A percentile compares a stretch with the other conserved stretches of the same genome.
phyloP scores from a whole-genome alignment of 352 stramenopile genomes.

The Globisporangium irregulare region DNA sequence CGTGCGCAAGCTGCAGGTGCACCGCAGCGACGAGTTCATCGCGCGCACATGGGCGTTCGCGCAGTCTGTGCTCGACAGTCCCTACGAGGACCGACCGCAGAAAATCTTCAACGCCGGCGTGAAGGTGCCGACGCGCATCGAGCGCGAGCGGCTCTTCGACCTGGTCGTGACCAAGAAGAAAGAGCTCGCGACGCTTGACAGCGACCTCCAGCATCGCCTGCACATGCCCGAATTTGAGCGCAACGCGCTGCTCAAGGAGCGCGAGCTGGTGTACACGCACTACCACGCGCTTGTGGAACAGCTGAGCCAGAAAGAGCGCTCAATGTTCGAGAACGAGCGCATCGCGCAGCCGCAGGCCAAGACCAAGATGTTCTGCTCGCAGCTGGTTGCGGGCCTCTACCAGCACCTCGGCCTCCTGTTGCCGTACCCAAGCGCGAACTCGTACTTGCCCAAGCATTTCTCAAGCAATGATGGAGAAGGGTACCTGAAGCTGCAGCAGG shows the following conservation, averaged over 20 bases:
- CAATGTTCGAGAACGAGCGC: constrained; percentile 80
- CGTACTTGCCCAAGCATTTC: constrained; percentile 88
- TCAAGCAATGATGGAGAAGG: constrained; percentile 41
- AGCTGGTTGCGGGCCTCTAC: constrained; percentile 76
- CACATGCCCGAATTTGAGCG: constrained; percentile 76
- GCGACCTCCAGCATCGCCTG: constrained; percentile 57
- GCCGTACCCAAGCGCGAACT: constrained; percentile 81
- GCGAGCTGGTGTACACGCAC: constrained; percentile 38
- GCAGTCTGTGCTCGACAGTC: constrained; percentile 50
- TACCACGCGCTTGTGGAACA: constrained; percentile 60
- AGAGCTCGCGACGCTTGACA: constrained; percentile 52
- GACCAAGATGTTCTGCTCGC: constrained; percentile 81
- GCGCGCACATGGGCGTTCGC: constrained; percentile 56
- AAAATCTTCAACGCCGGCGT: constrained; percentile 78
- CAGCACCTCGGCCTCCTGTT: constrained; percentile 76
- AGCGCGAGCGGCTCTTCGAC: constrained; percentile 75
- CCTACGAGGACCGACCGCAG: constrained; percentile 77
- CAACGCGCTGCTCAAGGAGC: constrained; percentile 59
- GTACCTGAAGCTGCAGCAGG: constrained; percentile 80
- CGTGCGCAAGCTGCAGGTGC: constrained; percentile 72
- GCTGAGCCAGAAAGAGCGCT: constrained; percentile 63
- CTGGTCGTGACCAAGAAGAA: constrained; percentile 65
- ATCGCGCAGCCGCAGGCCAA: constrained; percentile 32
- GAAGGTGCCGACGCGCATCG: constrained; percentile 59
- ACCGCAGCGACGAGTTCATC: constrained; percentile 59